phyloP scores from a whole-genome alignment of 225 moss, liverwort and hornwort genomes.

The Lunularia cruciata region DNA sequence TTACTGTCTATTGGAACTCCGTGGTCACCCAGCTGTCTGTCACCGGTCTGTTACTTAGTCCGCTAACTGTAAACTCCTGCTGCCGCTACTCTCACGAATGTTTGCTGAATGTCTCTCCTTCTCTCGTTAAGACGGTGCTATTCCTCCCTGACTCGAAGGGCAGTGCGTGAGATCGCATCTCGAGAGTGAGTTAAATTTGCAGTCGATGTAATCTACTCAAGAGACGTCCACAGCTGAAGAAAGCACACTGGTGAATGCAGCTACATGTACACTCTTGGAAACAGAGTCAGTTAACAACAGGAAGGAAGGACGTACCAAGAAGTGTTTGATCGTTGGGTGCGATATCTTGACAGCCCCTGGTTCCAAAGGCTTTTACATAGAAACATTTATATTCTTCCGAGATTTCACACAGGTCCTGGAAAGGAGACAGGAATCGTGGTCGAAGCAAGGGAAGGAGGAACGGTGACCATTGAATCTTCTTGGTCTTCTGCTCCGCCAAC shows the following conservation, averaged over 20 bases:
- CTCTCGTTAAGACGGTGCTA: background rate
- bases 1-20: too few relatives aligned
- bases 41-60: too few relatives aligned
- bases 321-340: conserved; percentile 6
- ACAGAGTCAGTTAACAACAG: background rate
- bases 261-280: background rate
- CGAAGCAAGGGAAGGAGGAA: background rate
- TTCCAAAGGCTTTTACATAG: background rate
- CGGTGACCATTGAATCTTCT: background rate
- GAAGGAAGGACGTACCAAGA: conserved; percentile 10
- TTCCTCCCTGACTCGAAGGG: background rate
- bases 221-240: background rate
- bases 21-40: too few relatives aligned
- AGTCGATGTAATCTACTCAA: background rate
- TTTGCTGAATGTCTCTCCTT: background rate
- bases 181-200: background rate
- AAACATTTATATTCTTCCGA: too few relatives aligned
- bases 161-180: conserved; percentile 17
- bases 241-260: background rate
- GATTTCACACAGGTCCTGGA: background rate
- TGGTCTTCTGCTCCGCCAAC: background rate
- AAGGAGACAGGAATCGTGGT: background rate
- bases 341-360: conserved; percentile 11
- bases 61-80: too few relatives aligned
- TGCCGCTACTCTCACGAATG: too few relatives aligned